Base-by-base conservation (phyloP, 345 rosid genomes). In the Corchorus capsularis region DNA sequence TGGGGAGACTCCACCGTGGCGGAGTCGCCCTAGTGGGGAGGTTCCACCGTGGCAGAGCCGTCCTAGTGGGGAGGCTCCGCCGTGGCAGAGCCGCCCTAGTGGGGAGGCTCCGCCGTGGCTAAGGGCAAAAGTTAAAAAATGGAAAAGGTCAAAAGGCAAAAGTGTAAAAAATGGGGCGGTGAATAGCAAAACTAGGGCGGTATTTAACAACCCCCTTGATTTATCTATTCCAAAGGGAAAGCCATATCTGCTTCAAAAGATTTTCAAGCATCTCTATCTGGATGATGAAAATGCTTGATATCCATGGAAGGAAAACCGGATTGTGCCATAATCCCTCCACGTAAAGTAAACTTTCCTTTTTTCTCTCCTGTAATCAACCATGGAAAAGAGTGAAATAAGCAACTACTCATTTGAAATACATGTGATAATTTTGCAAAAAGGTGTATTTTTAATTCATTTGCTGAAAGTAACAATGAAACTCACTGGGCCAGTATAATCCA, bases 401-500 rank as follows among this genome's bases (percentile, higher is more conserved):
- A 11, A 76, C 27, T 54, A 19, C 27, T 63, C 6, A 66, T 55
- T 73, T 1, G 72, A 79, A 63, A 7, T 70, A 37, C 4, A 81
- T 60, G 56, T n/a, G 1, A 49, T 19, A 39, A 16, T 19, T 64
- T 57, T 17, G 27, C 45, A 14, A 64, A 55, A 72, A 63, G 0
- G 13, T 37, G 16, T 55, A 20, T 8, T 59, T 17, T 61, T 47
- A 39, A 20, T 9, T 32, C 27, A 54, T 34, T 39, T 32, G 39
- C 32, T 35, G 64, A 55, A 69, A 32, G 37, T 27, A 52, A 32
- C 41, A 14, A 70, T 37, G 63, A 53, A 73, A 91, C 95, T 88
- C 82, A 93, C 98, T 0, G 97, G 99, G 79, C 98, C 97, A 78
- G 88, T 89, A 78, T 89, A 93, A 85, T 96, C 97, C 41, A 96